A percentile compares a stretch with the other conserved stretches of the same genome.
These are phyloP conservation scores for Podospora anserina DNA, from an alignment of 495 filamentous ascomycete species.

Conservation along the genomic window DNA sequence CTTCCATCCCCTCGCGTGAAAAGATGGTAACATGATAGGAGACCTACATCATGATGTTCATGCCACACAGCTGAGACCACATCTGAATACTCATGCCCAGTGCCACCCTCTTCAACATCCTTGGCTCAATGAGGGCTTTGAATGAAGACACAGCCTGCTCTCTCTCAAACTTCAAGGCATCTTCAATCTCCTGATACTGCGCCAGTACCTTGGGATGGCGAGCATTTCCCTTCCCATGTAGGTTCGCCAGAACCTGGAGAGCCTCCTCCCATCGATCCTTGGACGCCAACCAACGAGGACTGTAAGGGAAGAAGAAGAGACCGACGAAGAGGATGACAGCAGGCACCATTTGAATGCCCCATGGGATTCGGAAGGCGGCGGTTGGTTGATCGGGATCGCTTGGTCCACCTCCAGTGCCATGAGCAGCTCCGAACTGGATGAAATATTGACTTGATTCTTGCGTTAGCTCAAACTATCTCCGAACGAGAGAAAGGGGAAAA, in stretches of 20 bases:
- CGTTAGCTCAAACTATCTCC: conserved; percentile 31
- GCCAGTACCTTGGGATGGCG: conserved; percentile 61
- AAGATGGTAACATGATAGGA: background rate
- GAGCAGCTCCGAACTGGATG: conserved; percentile 68
- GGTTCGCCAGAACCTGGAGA: conserved; percentile 56
- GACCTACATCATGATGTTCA: conserved; percentile 66
- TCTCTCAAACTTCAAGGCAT: conserved; percentile 60
- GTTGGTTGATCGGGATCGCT: conserved; percentile 55
- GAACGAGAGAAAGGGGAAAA: background rate
- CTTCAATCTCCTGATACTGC: conserved; percentile 65
- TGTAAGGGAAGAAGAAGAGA: conserved; percentile 69
- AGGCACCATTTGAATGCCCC: conserved; percentile 70
- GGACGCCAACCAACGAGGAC: conserved; percentile 70
- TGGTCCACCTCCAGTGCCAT: conserved; percentile 54
- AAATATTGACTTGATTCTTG: conserved; percentile 51
- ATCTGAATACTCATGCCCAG: conserved; percentile 72
- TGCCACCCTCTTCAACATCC: conserved; percentile 65
- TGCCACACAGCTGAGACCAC: conserved; percentile 68
- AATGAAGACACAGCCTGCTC: conserved; percentile 56
- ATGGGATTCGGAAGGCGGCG: conserved; percentile 68
- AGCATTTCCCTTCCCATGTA: conserved; percentile 62
- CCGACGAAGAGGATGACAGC: conserved; percentile 62
- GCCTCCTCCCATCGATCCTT: conserved; percentile 77
- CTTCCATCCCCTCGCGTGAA: background rate
- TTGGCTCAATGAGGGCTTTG: conserved; percentile 55